Base-by-base conservation (phyloP, 495 filamentous ascomycete genomes). In the Tuber magnatum region DNA sequence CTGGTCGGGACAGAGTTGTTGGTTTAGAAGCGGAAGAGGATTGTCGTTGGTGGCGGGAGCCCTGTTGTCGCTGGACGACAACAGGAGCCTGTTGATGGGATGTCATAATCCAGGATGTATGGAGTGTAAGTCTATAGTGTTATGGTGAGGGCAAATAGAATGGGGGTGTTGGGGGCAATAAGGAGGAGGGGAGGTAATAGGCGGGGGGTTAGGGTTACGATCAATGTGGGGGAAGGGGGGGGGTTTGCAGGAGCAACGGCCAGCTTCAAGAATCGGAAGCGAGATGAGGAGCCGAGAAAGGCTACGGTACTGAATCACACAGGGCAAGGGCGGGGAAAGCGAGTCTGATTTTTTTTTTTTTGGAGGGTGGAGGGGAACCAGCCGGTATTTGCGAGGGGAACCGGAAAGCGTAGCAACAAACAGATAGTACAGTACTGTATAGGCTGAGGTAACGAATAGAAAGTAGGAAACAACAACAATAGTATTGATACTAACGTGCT, bases 41-140 rank as follows among this genome's bases (percentile, higher is more conserved):
- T 71, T 77, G 81, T 70, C 75, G 77, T 43, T 81, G 80, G 65
- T 82, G 81, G 40, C 81, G 81, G 44, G 81, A 81, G 70, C 81
- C 82, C 39, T 82, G 78, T 68, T 82, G 81, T n/a, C 81, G 81
- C 73, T 83, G 81, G 43, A 83, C 76, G 40, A 83, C 75, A 71
- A 83, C 75, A 73, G 81, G 81, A 65, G 75, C 71, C 71, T 82
- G 81, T 56, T 82, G 81, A 41, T 81, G 77, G 41, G 78, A 71
- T 35, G 77, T 51, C 74, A 73, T 75, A 18, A 42, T 75, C 6
- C 70, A 32, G n/a, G 69, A 69, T 77, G 78, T 79, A 28, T 78
- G 16, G 43, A 70, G 56, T 56, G 51, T 39, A 35, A 35, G 56
- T n/a, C 75, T 35, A 70, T 39, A 73, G 20, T 41, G 42, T 70